A percentile compares a stretch with the other conserved stretches of the same genome.
Conservation (phyloP, 768 basidiomycete genomes). For the Boletus sensibilis region DNA sequence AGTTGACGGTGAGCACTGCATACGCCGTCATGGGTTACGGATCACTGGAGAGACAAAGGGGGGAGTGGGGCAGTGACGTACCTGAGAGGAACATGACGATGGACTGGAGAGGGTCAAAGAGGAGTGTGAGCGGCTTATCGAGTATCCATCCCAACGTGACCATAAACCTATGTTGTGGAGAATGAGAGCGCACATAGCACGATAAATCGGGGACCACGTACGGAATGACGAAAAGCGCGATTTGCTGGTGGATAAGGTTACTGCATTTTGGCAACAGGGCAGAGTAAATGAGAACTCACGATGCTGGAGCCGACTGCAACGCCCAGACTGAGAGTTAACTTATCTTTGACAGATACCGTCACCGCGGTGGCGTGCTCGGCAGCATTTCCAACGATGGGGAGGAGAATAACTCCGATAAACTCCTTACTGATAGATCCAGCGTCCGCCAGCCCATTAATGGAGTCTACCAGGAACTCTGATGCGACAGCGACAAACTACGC, state of each 20-base stretch:
- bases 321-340: constrained; percentile 81
- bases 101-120: constrained; percentile 89
- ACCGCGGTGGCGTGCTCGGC: constrained; percentile 93
- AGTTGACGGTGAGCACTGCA: constrained; percentile 78
- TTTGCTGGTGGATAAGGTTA: constrained; percentile 51
- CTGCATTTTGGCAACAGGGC: background rate
- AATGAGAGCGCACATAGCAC: constrained; percentile 8
- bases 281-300: constrained; percentile 40
- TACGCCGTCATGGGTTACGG: background rate
- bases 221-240: constrained; percentile 67
- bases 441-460: constrained; percentile 71
- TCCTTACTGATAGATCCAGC: constrained; percentile 61
- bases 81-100: constrained; percentile 22
- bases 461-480: constrained; percentile 71
- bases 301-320: constrained; percentile 91
- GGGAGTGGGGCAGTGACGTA: constrained; percentile 16
- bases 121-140: constrained; percentile 71
- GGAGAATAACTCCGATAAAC: constrained; percentile 83
- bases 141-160: constrained; percentile 80
- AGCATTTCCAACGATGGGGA: constrained; percentile 91
- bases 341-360: constrained; percentile 86
- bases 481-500: constrained; percentile 53
- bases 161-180: constrained; percentile 49
- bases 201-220: constrained; percentile 25
- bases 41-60: background rate